Percentiles rank a stretch among this genome's conserved stretches.
phyloP scores from a whole-genome alignment of 331 rosid genomes.

The Quercus phellos region DNA sequence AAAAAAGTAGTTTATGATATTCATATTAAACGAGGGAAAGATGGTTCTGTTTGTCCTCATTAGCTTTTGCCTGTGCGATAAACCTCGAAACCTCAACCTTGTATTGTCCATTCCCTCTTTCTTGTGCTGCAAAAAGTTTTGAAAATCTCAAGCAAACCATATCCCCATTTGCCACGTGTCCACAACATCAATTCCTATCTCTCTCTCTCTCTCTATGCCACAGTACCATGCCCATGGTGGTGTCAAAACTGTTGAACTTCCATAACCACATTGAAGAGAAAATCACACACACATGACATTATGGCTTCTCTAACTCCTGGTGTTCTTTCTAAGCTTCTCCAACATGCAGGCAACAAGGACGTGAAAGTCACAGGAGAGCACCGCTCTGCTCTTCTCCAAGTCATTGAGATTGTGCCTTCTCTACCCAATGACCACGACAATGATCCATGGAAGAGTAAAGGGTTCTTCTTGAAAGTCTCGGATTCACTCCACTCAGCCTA shows the following conservation, averaged over 20 bases:
- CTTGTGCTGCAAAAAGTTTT: not conserved
- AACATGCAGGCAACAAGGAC: slow-evolving; percentile 40
- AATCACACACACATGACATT: no score
- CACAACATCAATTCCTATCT: slow-evolving; percentile 21
- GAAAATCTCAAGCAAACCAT: slow-evolving; percentile 19
- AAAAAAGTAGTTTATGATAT: no score
- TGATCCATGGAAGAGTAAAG: slow-evolving; percentile 46
- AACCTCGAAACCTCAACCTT: slow-evolving; percentile 24
- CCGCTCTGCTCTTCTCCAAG: slow-evolving; percentile 69
- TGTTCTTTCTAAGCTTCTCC: slow-evolving; percentile 63
- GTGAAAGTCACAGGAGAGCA: slow-evolving; percentile 50
- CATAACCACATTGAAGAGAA: not conserved
- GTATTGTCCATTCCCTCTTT: not conserved
- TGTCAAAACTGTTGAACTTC: not conserved
- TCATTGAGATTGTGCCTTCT: slow-evolving; percentile 65
- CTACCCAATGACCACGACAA: slow-evolving; percentile 18
- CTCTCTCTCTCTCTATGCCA: not conserved
- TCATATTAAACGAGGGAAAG: no score
- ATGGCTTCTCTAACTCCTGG: slow-evolving; percentile 77
- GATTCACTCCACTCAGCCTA: slow-evolving; percentile 64
- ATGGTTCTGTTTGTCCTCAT: not conserved
- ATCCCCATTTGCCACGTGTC: slow-evolving; percentile 35
- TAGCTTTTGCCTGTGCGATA: slow-evolving; percentile 16
- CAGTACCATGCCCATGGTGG: not conserved
- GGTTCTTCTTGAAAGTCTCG: slow-evolving; percentile 74